Conservation (phyloP, 2,329 filamentous ascomycete species). For the Paraphoma sp. region DNA sequence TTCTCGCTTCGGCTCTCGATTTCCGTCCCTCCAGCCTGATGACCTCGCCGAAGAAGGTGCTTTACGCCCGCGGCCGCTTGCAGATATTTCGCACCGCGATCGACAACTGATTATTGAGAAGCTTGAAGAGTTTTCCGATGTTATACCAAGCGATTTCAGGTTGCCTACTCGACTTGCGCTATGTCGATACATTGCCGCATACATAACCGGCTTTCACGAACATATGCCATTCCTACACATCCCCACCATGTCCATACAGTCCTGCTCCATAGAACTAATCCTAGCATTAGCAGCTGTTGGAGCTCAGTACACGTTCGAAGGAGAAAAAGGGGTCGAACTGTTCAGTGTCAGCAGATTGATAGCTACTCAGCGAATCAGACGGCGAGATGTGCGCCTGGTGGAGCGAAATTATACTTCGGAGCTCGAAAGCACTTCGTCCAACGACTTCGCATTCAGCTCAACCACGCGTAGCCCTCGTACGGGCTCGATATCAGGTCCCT, state of each 20-base stretch:
- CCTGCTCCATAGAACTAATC: conserved; percentile 72
- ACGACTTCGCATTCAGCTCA: conserved; percentile 20
- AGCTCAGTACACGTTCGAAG: conserved; percentile 67
- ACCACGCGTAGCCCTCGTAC: conserved; percentile 21
- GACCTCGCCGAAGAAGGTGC: conserved; percentile 26
- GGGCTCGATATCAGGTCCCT: conserved; percentile 30
- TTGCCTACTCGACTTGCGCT: conserved; percentile 74
- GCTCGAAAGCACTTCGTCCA: conserved; percentile 23
- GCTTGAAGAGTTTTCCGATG: conserved; percentile 67
- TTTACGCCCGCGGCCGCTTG: conserved; percentile 26
- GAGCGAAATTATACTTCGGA: conserved; percentile 30
- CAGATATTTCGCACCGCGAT: conserved; percentile 45
- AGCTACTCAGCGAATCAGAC: conserved; percentile 58
- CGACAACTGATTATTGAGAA: conserved; percentile 60
- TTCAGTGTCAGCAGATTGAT: conserved; percentile 65
- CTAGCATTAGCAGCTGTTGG: conserved; percentile 72
- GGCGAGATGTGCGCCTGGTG: conserved; percentile 55
- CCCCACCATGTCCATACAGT: conserved; percentile 67
- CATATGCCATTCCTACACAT: conserved; percentile 71
- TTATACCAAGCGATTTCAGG: conserved; percentile 68
- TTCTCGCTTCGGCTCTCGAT: conserved; percentile 48
- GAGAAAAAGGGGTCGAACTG: conserved; percentile 59
- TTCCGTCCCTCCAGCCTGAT: conserved; percentile 49
- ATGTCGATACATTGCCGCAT: conserved; percentile 73
- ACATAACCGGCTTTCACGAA: conserved; percentile 70